Percentiles rank a stretch among this genome's conserved stretches.
phyloP scores from a whole-genome alignment of 2,329 filamentous ascomycete genomes.

The Verticillium klebahnii region DNA sequence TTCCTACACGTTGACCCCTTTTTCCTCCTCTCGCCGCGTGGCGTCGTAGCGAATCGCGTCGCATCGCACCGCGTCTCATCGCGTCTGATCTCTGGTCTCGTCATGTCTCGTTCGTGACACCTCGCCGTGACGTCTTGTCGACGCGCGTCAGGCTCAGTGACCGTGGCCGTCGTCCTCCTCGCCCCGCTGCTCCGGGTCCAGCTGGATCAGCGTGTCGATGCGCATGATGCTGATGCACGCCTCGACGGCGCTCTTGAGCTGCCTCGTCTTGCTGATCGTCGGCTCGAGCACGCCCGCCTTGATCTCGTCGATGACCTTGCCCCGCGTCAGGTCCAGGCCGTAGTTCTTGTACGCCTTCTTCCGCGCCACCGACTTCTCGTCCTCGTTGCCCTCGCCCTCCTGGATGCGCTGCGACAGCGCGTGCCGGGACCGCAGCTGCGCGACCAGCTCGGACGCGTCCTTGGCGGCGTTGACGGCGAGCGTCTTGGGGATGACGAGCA shows the following conservation, averaged over 20 bases:
- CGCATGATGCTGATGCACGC: constrained; percentile 99
- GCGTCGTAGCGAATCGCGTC: not conserved
- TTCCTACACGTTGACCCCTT: constrained; percentile 6
- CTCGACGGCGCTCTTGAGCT: constrained; percentile 97
- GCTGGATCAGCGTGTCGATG: constrained; percentile 96
- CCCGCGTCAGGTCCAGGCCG: constrained; percentile 82
- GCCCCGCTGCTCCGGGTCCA: constrained; percentile 81
- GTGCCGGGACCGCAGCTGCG: constrained; percentile 90
- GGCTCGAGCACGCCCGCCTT: constrained; percentile 96
- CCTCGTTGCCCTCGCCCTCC: constrained; percentile 77
- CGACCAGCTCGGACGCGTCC: constrained; percentile 90
- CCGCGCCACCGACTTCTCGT: constrained; percentile 84
- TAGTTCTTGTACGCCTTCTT: constrained; percentile 99
- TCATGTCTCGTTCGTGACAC: not conserved
- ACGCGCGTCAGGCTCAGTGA: constrained; percentile 47
- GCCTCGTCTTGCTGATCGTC: constrained; percentile 96
- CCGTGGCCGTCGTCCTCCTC: constrained; percentile 81
- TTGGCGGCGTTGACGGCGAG: constrained; percentile 96
- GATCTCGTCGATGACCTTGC: constrained; percentile 87
- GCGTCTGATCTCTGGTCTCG: not conserved
- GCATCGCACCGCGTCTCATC: too few relatives aligned
- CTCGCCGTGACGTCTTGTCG: constrained; percentile 3
- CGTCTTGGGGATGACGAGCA: constrained; percentile 93
- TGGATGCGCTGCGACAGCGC: constrained; percentile 89
- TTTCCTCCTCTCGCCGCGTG: not conserved